A percentile compares a stretch with the other conserved stretches of the same genome.
Conservation (phyloP, 2,329 filamentous ascomycete genomes). For the Bipolaris sorokiniana region DNA sequence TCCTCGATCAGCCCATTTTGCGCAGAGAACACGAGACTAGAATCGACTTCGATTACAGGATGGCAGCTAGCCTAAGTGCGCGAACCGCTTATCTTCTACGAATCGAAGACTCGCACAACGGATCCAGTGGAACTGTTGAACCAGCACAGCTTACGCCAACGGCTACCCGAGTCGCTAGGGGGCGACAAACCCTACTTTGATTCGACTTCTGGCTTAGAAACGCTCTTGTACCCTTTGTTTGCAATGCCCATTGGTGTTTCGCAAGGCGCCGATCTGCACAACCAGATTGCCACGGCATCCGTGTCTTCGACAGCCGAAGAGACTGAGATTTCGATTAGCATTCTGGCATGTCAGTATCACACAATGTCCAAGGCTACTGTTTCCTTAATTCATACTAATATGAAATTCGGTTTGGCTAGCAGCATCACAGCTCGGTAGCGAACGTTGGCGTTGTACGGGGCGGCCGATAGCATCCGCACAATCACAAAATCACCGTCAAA, state of each 20-base stretch:
- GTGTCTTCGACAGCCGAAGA: not conserved
- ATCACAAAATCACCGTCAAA: constrained; percentile 13
- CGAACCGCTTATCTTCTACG: constrained; percentile 14
- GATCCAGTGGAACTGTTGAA: constrained; percentile 42
- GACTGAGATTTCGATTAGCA: not conserved
- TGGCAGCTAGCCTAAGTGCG: constrained; percentile 8
- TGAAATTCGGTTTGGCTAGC: constrained; percentile 5
- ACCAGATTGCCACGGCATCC: not conserved
- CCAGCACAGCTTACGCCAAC: constrained; percentile 30
- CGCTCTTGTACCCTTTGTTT: constrained; percentile 1
- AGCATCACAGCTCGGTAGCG: constrained; percentile 34
- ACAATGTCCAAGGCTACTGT: not conserved
- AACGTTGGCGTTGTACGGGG: constrained; percentile 40
- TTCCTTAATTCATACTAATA: constrained; percentile 1
- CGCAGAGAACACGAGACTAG: constrained; percentile 8
- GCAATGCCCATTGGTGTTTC: constrained; percentile 2
- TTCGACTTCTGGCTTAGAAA: constrained; percentile 10
- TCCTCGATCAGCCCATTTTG: not conserved
- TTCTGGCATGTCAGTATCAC: not conserved
- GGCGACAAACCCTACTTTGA: constrained; percentile 2
- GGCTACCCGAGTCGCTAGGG: constrained; percentile 15
- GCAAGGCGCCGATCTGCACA: constrained; percentile 3
- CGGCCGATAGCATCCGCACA: constrained; percentile 39
- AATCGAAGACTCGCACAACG: constrained; percentile 37
- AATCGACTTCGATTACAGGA: constrained; percentile 10